A percentile compares a stretch with the other conserved stretches of the same genome.
Evolutionary conservation across 1,139 yeast genomes (phyloP).

Genomic region (Chernovozyma aurita): DNA sequence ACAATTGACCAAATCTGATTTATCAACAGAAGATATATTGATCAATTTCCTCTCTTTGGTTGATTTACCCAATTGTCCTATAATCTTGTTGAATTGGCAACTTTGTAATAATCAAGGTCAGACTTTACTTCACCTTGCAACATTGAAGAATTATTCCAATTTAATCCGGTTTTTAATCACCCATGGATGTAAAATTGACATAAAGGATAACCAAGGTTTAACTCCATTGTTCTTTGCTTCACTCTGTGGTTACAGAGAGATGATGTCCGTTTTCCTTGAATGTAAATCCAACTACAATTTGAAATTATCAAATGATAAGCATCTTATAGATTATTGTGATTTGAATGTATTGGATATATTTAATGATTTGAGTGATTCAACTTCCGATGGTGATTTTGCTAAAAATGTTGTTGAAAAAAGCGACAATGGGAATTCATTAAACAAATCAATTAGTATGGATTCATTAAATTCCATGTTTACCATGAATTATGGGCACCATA

Average conservation of each 20-base stretch:
- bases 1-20: slow-evolving; percentile 43
- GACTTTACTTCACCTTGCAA: slow-evolving; percentile 79
- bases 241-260: slow-evolving; percentile 62
- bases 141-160: slow-evolving; percentile 63
- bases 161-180: slow-evolving; percentile 62
- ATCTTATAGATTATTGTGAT: slow-evolving; percentile 53
- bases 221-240: slow-evolving; percentile 88
- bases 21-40: slow-evolving; percentile 55
- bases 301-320: slow-evolving; percentile 55
- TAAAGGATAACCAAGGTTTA: slow-evolving; percentile 72
- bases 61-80: slow-evolving; percentile 59
- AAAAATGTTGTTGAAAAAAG: slow-evolving; percentile 3
- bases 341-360: slow-evolving; percentile 60
- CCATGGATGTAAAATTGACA: slow-evolving; percentile 77
- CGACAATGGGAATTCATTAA: slow-evolving; percentile 10
- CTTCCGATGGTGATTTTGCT: slow-evolving; percentile 9
- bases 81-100: slow-evolving; percentile 70
- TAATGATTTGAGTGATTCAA: slow-evolving; percentile 20
- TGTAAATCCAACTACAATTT: slow-evolving; percentile 63
- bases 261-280: slow-evolving; percentile 52
- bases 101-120: slow-evolving; percentile 80
- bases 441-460: slow-evolving; percentile 31
- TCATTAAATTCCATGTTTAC: slow-evolving; percentile 39
- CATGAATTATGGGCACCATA: slow-evolving; percentile 37
- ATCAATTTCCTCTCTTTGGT: slow-evolving; percentile 62